These are phyloP conservation scores for Corinectria fuckeliana DNA, from an alignment of 2,329 filamentous ascomycete species.

Conservation along the genomic window DNA sequence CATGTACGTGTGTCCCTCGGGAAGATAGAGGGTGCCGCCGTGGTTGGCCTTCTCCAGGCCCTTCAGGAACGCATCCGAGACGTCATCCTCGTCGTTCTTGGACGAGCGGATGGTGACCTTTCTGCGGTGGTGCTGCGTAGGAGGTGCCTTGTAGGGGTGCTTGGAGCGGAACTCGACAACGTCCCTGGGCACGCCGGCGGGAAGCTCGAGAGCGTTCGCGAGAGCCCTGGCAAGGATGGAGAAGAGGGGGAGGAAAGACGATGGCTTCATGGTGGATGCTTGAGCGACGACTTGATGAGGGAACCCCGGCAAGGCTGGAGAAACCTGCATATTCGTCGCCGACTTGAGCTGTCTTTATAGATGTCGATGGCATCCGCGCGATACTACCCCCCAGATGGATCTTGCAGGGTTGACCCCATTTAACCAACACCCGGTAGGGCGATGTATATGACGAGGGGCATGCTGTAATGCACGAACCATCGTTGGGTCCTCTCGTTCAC, in stretches of 20 bases:
- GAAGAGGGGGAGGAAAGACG: constrained; percentile 26
- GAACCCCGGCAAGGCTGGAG: not conserved
- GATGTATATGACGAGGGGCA: not conserved
- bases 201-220: constrained; percentile 31
- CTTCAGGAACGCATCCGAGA: constrained; percentile 31
- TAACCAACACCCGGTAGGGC: not conserved
- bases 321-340: not conserved
- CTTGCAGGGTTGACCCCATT: not conserved
- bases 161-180: constrained; percentile 33
- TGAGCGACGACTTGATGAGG: not conserved
- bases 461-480: not conserved
- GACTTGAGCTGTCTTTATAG: not conserved
- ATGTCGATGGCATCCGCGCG: not conserved
- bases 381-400: not conserved
- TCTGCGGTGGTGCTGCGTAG: constrained; percentile 22
- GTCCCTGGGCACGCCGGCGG: constrained; percentile 33
- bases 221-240: constrained; percentile 28
- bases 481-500: not conserved
- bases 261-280: constrained; percentile 30
- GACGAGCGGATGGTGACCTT: constrained; percentile 29
- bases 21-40: constrained; percentile 32
- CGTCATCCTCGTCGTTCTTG: constrained; percentile 28
- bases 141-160: constrained; percentile 28
- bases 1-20: constrained; percentile 31
- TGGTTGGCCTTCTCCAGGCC: constrained; percentile 33